A percentile compares a stretch with the other conserved stretches of the same genome.
Evolutionary conservation across 768 basidiomycete genomes (phyloP).

Genomic region (Chlorophyllum brunneum): DNA sequence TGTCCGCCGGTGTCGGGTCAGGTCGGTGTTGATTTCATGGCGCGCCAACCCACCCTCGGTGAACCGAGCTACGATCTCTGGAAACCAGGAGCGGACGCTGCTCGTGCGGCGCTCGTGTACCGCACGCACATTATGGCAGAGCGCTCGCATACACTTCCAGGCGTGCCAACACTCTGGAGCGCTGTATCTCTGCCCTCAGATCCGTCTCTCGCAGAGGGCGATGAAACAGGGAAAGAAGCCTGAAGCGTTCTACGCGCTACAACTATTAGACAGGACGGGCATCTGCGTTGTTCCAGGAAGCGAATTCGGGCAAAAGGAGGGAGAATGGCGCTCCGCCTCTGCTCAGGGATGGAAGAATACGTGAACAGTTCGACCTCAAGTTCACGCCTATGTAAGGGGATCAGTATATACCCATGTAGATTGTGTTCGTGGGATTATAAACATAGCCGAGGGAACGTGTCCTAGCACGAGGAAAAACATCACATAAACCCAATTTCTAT

Average conservation of each 20-base stretch:
- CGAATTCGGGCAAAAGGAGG: slow-evolving; percentile 92
- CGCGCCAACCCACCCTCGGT: slow-evolving; percentile 81
- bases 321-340: slow-evolving; percentile 89
- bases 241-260: slow-evolving; percentile 86
- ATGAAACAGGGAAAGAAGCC: slow-evolving; percentile 69
- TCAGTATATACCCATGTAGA: slow-evolving; percentile 11
- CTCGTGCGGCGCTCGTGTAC: slow-evolving; percentile 67
- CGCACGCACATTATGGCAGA: slow-evolving; percentile 72
- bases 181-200: slow-evolving; percentile 88
- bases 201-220: slow-evolving; percentile 71
- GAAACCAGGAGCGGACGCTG: slow-evolving; percentile 79
- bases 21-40: slow-evolving; percentile 91
- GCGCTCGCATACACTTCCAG: slow-evolving; percentile 77
- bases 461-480: slow-evolving; percentile 7
- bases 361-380: slow-evolving; percentile 47
- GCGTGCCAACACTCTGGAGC: slow-evolving; percentile 92
- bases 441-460: too few relatives aligned
- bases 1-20: slow-evolving; percentile 91
- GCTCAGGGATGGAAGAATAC: slow-evolving; percentile 92
- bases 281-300: slow-evolving; percentile 94
- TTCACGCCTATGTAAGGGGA: slow-evolving; percentile 32
- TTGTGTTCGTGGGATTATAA: too few relatives aligned
- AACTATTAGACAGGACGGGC: slow-evolving; percentile 81
- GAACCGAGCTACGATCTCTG: slow-evolving; percentile 75
- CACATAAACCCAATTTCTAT: slow-evolving; percentile 9